These are phyloP conservation scores for Saksenaea vasiformis DNA, from an alignment of 371 early-diverging fungal genomes.

Conservation along the genomic window DNA sequence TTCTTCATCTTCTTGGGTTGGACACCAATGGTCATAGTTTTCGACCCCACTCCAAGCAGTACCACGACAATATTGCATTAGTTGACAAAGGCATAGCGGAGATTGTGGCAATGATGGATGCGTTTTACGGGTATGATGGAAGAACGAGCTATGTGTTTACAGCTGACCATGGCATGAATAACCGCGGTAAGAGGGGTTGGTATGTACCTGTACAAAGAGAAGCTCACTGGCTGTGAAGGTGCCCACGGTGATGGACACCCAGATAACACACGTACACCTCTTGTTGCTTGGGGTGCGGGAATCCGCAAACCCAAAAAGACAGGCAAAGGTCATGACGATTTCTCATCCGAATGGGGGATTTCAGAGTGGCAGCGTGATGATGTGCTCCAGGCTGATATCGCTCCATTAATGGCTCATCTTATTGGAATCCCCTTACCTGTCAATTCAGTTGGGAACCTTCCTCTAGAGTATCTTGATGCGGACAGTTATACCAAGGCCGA, in stretches of 20 bases:
- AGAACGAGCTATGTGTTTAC: slow-evolving; percentile 89
- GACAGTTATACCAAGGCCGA: slow-evolving; percentile 71
- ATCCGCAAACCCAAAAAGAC: slow-evolving; percentile 58
- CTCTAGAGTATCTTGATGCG: slow-evolving; percentile 72
- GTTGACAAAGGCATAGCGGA: slow-evolving; percentile 79
- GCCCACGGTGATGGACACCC: slow-evolving; percentile 96
- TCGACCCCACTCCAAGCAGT: slow-evolving; percentile 84
- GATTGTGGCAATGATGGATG: slow-evolving; percentile 66
- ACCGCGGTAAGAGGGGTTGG: slow-evolving; percentile 55
- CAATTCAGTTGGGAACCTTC: slow-evolving; percentile 92
- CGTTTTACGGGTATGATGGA: slow-evolving; percentile 80
- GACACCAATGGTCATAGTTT: slow-evolving; percentile 95
- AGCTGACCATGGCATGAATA: slow-evolving; percentile 96
- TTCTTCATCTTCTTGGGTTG: slow-evolving; percentile 91
- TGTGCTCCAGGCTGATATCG: slow-evolving; percentile 93
- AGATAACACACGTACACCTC: slow-evolving; percentile 91
- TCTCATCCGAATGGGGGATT: slow-evolving; percentile 71
- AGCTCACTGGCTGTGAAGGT: slow-evolving; percentile 26
- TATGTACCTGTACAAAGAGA: neutral
- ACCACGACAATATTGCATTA: slow-evolving; percentile 76
- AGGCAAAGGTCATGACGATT: slow-evolving; percentile 59
- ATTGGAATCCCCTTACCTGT: slow-evolving; percentile 86
- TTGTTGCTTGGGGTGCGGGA: slow-evolving; percentile 96
- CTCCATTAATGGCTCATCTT: slow-evolving; percentile 91
- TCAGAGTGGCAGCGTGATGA: slow-evolving; percentile 68